These are phyloP conservation scores for Rugonectria rugulosa DNA, from an alignment of 2,329 filamentous ascomycete species.

Conservation along the genomic window DNA sequence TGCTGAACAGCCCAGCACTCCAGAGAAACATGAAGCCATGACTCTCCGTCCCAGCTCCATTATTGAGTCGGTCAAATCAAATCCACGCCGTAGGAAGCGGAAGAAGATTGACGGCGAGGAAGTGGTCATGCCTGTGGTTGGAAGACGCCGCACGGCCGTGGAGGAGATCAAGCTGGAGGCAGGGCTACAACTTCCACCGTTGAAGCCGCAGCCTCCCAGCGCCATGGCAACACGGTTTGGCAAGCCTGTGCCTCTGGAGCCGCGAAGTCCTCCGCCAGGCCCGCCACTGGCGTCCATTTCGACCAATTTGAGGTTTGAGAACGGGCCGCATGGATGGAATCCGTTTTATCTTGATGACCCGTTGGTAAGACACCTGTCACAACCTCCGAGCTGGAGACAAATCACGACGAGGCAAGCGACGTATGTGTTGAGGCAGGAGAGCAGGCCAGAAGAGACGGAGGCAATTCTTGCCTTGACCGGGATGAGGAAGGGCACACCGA, in stretches of 20 bases:
- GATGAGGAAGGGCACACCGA: conserved; percentile 30
- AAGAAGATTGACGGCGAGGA: conserved; percentile 54
- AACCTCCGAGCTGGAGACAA: conserved; percentile 24
- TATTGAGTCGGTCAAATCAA: conserved; percentile 58
- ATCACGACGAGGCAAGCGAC: conserved; percentile 13
- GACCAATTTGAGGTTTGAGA: conserved; percentile 37
- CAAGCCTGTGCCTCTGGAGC: conserved; percentile 42
- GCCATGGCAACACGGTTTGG: conserved; percentile 26
- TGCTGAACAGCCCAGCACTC: conserved; percentile 6
- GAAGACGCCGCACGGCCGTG: conserved; percentile 23
- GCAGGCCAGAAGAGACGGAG: conserved; percentile 30
- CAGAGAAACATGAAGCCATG: conserved; percentile 12
- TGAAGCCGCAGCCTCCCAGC: conserved; percentile 36
- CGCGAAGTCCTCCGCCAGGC: conserved; percentile 36
- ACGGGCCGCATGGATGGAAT: conserved; percentile 26
- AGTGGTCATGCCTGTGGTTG: conserved; percentile 36
- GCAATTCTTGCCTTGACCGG: conserved; percentile 35
- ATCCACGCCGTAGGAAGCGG: conserved; percentile 55
- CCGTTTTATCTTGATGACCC: conserved; percentile 36
- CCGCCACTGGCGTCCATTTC: conserved; percentile 42
- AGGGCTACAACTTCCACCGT: conserved; percentile 41
- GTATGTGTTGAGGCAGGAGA: conserved; percentile 24
- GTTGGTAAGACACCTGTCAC: conserved; percentile 30
- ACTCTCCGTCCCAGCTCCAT: conserved; percentile 50
- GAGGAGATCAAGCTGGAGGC: conserved; percentile 17